phyloP scores from a whole-genome alignment of 345 rosid genomes.

The Erodium maritimum region DNA sequence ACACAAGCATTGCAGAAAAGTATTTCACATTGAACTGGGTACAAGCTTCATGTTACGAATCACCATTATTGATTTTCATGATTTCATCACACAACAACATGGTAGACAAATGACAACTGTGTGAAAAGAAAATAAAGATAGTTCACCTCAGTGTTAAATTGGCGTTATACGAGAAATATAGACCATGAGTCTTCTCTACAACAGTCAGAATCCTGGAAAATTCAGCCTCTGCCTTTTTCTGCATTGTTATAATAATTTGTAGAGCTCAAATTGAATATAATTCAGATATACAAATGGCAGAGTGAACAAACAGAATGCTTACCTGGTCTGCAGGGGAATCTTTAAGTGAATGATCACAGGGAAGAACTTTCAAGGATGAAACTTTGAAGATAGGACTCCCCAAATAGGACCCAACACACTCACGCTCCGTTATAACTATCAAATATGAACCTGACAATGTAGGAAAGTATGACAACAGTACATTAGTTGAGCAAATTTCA shows the following conservation, averaged over 20 bases:
- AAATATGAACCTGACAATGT: conserved; percentile 62
- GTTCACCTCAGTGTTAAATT: conserved; percentile 80
- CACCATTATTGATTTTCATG: no score
- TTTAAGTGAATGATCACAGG: conserved; percentile 77
- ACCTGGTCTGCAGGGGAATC: conserved; percentile 76
- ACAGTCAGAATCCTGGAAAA: conserved; percentile 54
- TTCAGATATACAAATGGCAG: conserved; percentile 1
- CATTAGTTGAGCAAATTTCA: no score
- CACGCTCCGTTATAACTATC: conserved; percentile 63
- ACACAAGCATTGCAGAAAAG: neutral
- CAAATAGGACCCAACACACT: conserved; percentile 68
- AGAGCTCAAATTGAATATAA: conserved; percentile 6
- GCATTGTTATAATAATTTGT: conserved; percentile 12
- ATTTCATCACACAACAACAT: no score
- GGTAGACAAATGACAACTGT: no score
- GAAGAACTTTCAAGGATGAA: conserved; percentile 64
- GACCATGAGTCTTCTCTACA: conserved; percentile 72
- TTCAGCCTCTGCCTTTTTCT: conserved; percentile 81
- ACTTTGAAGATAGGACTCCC: conserved; percentile 81
- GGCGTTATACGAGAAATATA: conserved; percentile 75
- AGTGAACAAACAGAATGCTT: conserved; percentile 4
- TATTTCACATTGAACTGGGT: neutral
- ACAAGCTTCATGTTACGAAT: neutral
- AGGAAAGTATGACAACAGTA: neutral
- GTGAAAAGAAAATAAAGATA: neutral